Evolutionary conservation across 495 filamentous ascomycete genomes (phyloP).

Genomic region (Penicillium coprophilum): DNA sequence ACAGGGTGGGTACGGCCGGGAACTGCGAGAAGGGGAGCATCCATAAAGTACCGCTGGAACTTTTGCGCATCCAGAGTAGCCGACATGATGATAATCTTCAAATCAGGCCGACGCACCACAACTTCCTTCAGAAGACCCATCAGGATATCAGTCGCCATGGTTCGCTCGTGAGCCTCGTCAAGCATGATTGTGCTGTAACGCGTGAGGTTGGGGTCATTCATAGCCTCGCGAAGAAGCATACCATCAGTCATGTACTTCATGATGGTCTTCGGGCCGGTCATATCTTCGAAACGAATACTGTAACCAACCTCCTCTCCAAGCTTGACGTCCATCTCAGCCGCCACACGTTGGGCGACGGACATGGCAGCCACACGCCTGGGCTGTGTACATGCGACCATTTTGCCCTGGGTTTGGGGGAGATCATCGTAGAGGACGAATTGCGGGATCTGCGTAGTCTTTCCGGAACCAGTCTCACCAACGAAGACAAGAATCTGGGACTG

Average conservation of each 20-base stretch:
- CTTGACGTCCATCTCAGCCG: constrained; percentile 90
- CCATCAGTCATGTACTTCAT: constrained; percentile 99
- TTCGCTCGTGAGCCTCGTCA: constrained; percentile 96
- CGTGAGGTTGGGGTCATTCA: constrained; percentile 89
- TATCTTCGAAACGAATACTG: constrained; percentile 98
- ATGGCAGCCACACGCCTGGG: constrained; percentile 97
- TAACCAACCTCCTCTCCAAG: constrained; percentile 97
- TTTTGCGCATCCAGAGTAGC: constrained; percentile 96
- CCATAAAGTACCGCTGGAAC: constrained; percentile 96
- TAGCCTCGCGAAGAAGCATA: constrained; percentile 97
- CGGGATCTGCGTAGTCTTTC: constrained; percentile 98
- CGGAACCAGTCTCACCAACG: constrained; percentile 98
- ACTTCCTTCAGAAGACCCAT: constrained; percentile 95
- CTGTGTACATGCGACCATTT: constrained; percentile 96
- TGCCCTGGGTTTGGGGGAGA: constrained; percentile 76
- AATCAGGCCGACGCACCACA: constrained; percentile 69
- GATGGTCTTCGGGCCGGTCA: constrained; percentile 84
- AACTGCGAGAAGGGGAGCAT: constrained; percentile 89
- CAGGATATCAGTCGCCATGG: constrained; percentile 89
- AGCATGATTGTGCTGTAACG: constrained; percentile 98
- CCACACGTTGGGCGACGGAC: constrained; percentile 98
- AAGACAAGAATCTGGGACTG: constrained; percentile 94
- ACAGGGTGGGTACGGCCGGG: constrained; percentile 95
- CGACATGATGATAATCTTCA: constrained; percentile 99
- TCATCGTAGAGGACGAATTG: constrained; percentile 98